Evolutionary conservation across 2,329 filamentous ascomycete genomes (phyloP), one percentile per base, ranked within the genome.

Genomic region (Didymosphaeria variabile): DNA sequence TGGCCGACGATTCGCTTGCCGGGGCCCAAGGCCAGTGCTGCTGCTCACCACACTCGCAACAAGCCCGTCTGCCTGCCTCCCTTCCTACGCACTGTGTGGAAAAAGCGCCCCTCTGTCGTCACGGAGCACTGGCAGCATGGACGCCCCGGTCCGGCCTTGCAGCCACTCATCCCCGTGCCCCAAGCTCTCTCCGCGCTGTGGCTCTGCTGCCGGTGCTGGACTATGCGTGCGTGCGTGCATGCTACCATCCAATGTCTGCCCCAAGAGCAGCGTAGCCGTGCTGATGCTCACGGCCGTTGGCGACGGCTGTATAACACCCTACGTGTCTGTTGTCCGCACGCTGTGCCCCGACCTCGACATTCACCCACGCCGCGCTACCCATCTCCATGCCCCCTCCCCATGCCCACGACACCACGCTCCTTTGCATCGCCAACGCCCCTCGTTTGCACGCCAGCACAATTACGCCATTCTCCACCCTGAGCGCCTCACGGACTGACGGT

Each of bases 401-500:
- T n/a, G 34, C 15, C 44, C 60, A 57, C 46, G 42, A 9, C 55
- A 54, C 17, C 15, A 40, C 55, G 42, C 56, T 36, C 51, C 34
- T n/a, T 59, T 57, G 53, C 55, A 61, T 64, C 21, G 21, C 57
- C 44, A 42, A 38, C 53, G 65, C 57, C 65, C 42, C 63, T 64
- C 67, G 64, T 75, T 74, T 73, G 67, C 67, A 67, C 67, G 64
- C 61, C 62, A 66, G 54, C 58, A 59, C 61, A 47, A 62, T 61
- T 59, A 32, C 63, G 49, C 52, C 64, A 59, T 63, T 50, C 57
- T 64, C 62, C 64, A 62, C 65, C 31, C 52, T 58, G 49, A 59
- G 64, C 72, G 66, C 71, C 71, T 69, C 69, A 62, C 70, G 67
- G 65, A 70, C 72, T 66, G 66, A 9, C 23, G 75, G 76, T 77